Conservation (phyloP, 164 flowering plant species). For the Chimonanthus salicifolius region DNA sequence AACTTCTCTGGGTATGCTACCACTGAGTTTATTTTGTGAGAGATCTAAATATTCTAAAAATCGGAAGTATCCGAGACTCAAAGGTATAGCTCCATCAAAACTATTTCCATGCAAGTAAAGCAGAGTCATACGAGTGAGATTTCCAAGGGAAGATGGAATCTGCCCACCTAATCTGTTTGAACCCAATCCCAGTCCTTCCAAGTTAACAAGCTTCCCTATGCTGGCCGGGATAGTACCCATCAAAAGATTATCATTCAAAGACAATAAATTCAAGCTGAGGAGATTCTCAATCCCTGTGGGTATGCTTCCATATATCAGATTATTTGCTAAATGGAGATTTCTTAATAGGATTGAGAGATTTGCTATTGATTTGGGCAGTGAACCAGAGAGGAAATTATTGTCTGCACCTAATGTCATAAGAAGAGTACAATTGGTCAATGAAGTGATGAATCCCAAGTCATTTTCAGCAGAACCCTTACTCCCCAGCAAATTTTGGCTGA, state of each 20-base stretch:
- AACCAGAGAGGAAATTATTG: too few species aligned
- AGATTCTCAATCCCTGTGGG: background rate
- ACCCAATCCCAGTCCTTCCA: background rate
- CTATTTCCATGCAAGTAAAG: background rate
- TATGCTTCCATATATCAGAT: constrained; percentile 4
- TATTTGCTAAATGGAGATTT: background rate
- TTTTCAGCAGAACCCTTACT: background rate
- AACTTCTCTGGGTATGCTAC: constrained; percentile 16
- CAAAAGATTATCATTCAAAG: background rate
- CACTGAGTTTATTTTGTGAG: constrained; percentile 16
- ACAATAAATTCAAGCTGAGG: background rate
- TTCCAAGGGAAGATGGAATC: constrained; percentile 5
- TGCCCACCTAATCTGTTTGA: background rate
- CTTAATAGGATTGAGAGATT: background rate
- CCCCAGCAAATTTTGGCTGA: background rate
- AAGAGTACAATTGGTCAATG: background rate
- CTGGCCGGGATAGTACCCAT: background rate
- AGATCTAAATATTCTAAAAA: constrained; percentile 3
- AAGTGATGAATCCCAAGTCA: too few species aligned
- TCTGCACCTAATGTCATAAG: too few species aligned
- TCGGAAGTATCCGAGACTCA: constrained; percentile 4
- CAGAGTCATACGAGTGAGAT: background rate
- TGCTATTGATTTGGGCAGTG: background rate
- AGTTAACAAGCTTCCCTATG: background rate
- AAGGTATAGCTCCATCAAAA: constrained; percentile 9